These are phyloP conservation scores for Acanthamoeba castellanii DNA, from an alignment of 208 protist genomes.

Conservation along the genomic window DNA sequence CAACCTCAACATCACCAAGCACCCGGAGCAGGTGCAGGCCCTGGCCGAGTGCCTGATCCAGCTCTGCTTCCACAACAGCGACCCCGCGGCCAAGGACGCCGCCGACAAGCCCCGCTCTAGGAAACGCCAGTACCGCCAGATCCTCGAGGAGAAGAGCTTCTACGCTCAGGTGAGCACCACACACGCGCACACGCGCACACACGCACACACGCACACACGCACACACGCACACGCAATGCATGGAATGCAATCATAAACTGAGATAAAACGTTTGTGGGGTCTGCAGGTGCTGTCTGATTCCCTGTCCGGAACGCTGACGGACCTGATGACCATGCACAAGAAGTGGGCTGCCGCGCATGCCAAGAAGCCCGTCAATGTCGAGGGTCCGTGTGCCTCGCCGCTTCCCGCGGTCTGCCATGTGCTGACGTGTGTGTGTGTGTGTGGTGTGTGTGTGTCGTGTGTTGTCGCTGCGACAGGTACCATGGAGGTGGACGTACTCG, in stretches of 20 bases:
- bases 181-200: too few relatives aligned
- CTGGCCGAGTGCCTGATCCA: background rate
- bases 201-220: too few relatives aligned
- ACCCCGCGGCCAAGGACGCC: background rate
- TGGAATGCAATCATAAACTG: background rate
- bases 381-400: background rate
- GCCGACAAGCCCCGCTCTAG: background rate
- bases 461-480: background rate
- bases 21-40: constrained; percentile 19
- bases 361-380: background rate
- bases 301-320: constrained; percentile 3
- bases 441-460: background rate
- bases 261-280: background rate
- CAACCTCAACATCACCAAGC: background rate
- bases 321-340: background rate
- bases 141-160: constrained; percentile 31
- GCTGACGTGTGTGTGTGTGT: background rate
- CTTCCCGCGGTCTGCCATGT: too few relatives aligned
- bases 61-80: constrained; percentile 22
- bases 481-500: background rate
- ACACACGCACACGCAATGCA: too few relatives aligned
- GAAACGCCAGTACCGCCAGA: constrained; percentile 4
- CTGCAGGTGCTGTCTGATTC: background rate
- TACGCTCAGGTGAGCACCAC: background rate
- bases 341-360: background rate